Base-by-base conservation (phyloP, 2,329 filamentous ascomycete species). In the Alternaria postmessia region DNA sequence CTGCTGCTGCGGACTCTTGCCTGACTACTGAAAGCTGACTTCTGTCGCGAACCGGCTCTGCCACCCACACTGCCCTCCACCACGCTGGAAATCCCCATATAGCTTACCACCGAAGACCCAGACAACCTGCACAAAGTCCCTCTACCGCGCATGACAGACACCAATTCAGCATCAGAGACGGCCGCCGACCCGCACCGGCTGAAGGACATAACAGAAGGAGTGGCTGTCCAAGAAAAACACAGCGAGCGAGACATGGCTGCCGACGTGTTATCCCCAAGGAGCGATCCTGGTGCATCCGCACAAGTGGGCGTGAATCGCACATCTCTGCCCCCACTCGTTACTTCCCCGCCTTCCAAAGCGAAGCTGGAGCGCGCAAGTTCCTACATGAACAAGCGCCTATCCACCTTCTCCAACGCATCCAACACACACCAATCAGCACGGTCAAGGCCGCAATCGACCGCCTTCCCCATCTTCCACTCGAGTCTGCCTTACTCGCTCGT, bases 401-500 rank as follows among this genome's bases (percentile, higher is more conserved):
- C 93, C 64, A 91, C 92, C 74, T 94, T 94, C 81, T 95, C 92
- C 16, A 85, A 80, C 65, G 68, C 79, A 39, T 68, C 60, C 39
- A 62, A 42, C 42, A 64, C 65, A 41, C 61, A 63, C 51, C 83
- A 81, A 48, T 82, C 80, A 49, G 62, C 70, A 28, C 87, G 89
- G 63, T 96, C 93, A 65, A 89, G 93, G 62, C 92, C 93, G 20
- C 85, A 86, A 57, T 96, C 93, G n/a, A 87, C 91, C 73, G 85
- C 92, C 64, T 94, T 95, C 74, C 91, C 93, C 16, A 83, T 91
- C 71, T 95, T 93, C 79, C 90, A 93, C 71, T 95, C 93, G 59
- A 96, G 89, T 75, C 86, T 97, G 18, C 80, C 91, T 7, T 97
- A 97, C 78, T 89, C 93, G n/a, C 84, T 92, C 44, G 94, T 99